Percentiles rank a stretch among this genome's conserved stretches.
These are phyloP conservation scores for Dispira simplex DNA, from an alignment of 192 early-diverging fungal genomes.

Conservation along the genomic window DNA sequence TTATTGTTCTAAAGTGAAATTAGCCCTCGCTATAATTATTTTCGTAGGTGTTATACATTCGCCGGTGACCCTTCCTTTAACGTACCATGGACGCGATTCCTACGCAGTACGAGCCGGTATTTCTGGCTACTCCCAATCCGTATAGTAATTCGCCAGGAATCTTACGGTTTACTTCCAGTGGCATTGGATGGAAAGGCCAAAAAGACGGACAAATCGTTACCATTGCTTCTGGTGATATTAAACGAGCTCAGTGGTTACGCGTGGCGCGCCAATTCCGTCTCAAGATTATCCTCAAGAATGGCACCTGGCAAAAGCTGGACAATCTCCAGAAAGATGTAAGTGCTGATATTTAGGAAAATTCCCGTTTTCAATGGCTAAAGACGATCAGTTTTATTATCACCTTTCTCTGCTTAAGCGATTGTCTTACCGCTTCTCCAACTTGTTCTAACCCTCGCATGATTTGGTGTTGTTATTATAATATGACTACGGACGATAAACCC, in stretches of 20 bases:
- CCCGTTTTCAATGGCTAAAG: too few species aligned
- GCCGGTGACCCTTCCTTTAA: not conserved
- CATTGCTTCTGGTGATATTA: constrained; percentile 46
- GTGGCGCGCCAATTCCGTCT: constrained; percentile 78
- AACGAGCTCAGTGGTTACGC: constrained; percentile 60
- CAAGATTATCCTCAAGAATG: constrained; percentile 57
- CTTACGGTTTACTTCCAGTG: constrained; percentile 13
- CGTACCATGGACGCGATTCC: constrained; percentile 7
- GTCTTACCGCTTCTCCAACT: not conserved
- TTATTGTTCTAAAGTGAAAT: too few species aligned
- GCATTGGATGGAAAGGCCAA: constrained; percentile 61
- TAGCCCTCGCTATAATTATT: too few species aligned
- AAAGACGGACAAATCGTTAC: constrained; percentile 34
- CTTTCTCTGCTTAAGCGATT: too few species aligned
- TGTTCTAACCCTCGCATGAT: not conserved
- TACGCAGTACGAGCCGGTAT: constrained; percentile 8
- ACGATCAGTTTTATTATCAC: too few species aligned
- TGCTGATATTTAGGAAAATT: not conserved
- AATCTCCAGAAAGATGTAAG: constrained; percentile 64
- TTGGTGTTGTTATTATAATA: not conserved
- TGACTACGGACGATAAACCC: not conserved
- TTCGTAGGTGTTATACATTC: too few species aligned
- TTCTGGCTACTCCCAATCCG: constrained; percentile 9
- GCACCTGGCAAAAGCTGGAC: constrained; percentile 71
- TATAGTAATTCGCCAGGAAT: constrained; percentile 1